Evolutionary conservation across 495 filamentous ascomycete genomes (phyloP).

Genomic region (Evernia prunastri): DNA sequence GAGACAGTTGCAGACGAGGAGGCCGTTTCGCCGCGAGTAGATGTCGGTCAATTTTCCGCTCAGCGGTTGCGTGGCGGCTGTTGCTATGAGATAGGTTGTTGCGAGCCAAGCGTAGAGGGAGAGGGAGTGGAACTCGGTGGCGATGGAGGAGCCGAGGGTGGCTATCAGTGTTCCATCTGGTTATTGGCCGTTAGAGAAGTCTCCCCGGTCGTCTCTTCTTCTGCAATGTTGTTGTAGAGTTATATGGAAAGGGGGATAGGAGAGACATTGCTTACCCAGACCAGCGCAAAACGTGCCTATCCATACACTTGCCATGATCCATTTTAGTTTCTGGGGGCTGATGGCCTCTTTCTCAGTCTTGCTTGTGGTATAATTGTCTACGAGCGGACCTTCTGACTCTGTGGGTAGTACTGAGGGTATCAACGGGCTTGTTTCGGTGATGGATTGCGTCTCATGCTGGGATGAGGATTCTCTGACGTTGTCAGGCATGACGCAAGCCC

Average conservation of each 20-base stretch:
- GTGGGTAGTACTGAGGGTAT: not conserved
- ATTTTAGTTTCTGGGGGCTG: conserved; percentile 36
- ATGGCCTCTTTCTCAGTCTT: conserved; percentile 25
- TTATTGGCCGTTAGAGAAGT: not conserved
- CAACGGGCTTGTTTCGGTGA: not conserved
- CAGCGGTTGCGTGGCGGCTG: conserved; percentile 63
- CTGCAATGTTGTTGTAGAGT: no score
- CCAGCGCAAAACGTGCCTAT: conserved; percentile 76
- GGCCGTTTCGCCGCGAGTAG: conserved; percentile 55
- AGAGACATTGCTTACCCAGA: conserved; percentile 39
- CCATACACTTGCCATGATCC: conserved; percentile 50
- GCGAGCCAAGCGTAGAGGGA: conserved; percentile 67
- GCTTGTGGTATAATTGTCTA: not conserved
- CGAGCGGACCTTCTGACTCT: not conserved
- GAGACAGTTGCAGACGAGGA: conserved; percentile 59
- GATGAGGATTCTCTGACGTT: not conserved
- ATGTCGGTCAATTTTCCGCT: conserved; percentile 68
- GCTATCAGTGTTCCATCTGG: conserved; percentile 60
- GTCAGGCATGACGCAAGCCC: no score
- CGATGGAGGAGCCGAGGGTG: conserved; percentile 63
- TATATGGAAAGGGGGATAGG: no score
- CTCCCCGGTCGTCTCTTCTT: not conserved
- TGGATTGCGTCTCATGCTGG: not conserved
- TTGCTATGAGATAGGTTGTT: conserved; percentile 65
- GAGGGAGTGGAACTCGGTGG: conserved; percentile 60